Evolutionary conservation across 306 rosid genomes (phyloP), one percentile per base, ranked within the genome.

Genomic region (Quercus alba): DNA sequence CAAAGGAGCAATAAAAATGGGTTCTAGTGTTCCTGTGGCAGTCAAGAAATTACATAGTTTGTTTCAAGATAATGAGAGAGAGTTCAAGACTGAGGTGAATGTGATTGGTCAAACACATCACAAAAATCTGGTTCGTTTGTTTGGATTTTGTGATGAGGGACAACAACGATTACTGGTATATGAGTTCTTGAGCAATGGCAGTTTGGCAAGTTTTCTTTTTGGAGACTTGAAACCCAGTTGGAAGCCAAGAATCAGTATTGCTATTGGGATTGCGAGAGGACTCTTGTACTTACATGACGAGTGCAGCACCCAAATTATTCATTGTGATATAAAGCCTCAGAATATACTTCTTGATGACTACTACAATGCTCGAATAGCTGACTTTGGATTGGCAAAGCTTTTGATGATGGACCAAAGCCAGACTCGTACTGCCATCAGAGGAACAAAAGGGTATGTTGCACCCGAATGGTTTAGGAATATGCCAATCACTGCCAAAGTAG

Each of bases 321-420:
- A 84, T 49, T 84, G 85, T 9, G 85, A 84, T 31, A 78, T 81
- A 6, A 84, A 84, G 66, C 87, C 87, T 15, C 85, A 84, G 30
- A 81, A 84, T 14, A 72, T 84, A 44, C 85, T 86, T 46, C 35
- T 79, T 0, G 84, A 85, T 3, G 75, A 79, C 14, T 20, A 15
- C 4, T 76, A 46, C 56, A 72, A 13, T 0, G 80, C 77, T 18
- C 70, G 75, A 57, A 68, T 85, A 9, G 58, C 84, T 3, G 88
- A 79, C 26, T 86, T 86, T 1, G 76, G 89, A 18, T 44, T 86
- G 12, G 77, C 86, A 2, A 86, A 86, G 73, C 28, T 77, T 28
- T 73, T 82, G 72, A 28, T 19, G 12, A 71, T 59, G 52, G 28
- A 71, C 57, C 72, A 78, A 44, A 78, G 77, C 41, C 23, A 57